Conservation (phyloP, 225 moss, liverwort and hornwort genomes). For the Pseudoscleropodium purum region DNA sequence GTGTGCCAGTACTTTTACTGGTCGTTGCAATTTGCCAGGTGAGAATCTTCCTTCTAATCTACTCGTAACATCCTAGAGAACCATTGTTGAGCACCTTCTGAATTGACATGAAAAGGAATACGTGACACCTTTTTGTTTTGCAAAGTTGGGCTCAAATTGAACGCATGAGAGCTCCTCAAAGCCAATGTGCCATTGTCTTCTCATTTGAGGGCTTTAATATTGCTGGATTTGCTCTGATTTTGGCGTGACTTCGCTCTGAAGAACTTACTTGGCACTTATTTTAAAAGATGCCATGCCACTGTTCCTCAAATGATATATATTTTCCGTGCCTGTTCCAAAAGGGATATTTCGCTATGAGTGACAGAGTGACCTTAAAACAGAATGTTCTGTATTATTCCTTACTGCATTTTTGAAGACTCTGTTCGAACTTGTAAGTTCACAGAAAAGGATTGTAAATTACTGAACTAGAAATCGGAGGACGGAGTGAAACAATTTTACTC, state of each 20-base stretch:
- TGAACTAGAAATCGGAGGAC: not conserved
- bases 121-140: not conserved
- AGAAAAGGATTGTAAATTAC: not conserved
- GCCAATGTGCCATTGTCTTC: not conserved
- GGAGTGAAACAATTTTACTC: not conserved
- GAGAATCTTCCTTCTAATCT: not conserved
- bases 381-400: not conserved
- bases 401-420: not conserved
- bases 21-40: slow-evolving; percentile 52
- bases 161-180: slow-evolving; percentile 15
- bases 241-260: not conserved
- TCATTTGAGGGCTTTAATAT: not conserved
- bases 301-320: not conserved
- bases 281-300: not conserved
- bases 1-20: slow-evolving; percentile 99
- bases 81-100: not conserved
- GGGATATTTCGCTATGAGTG: not conserved
- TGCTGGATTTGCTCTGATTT: not conserved
- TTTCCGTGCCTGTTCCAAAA: not conserved
- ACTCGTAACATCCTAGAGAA: not conserved
- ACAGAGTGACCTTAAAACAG: not conserved
- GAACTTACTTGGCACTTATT: not conserved
- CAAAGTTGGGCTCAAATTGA: slow-evolving; percentile 14
- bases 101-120: not conserved
- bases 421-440: not conserved